Base-by-base conservation (phyloP, 768 basidiomycete genomes). In the Cytidiella melzeri region DNA sequence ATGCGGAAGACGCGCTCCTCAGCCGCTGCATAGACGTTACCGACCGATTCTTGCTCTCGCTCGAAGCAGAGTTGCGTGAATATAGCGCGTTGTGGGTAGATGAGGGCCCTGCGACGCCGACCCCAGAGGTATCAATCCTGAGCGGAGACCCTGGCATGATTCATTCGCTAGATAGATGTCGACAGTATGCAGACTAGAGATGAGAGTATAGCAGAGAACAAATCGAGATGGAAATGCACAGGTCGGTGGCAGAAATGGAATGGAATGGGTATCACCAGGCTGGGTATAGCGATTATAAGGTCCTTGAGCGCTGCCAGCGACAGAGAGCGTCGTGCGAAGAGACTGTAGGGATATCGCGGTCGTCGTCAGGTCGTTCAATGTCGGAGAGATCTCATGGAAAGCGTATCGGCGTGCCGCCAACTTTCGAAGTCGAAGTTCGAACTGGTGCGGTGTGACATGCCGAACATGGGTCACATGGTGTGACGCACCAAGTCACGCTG, bases 101-200 rank as follows among this genome's bases (percentile, higher is more conserved):
- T 4, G 61, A 58, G 18, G 56, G 50, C 25, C 56, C 56, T 24
- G 57, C 45, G 26, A 51, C 39, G 18, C 49, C 56, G 18, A 47
- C 59, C 23, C 64, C 42, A 28, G 64, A 64, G 26, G 67, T 68
- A 47, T 67, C 66, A 54, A 68, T 68, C 26, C 57, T 58, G 39
- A 68, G 66, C 28, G 52, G 58, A 37, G 60, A 26, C 43, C 60
- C 48, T 28, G 61, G 59, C 63, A 64, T 64, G 19, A 47, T 41
- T 43, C 36, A 25, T 37, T 38, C 43, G 42, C 9, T 21, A 23
- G 23, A 7, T 18, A 18, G 18, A 18, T 41, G 7, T 41, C 40
- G 18, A 41, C 9, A 23, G 7, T 41, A 41, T 19, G 40, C 30
- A 15, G 30, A 34, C 7, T 7, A 34, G 30, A 34, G 30, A 34